A percentile compares a stretch with the other conserved stretches of the same genome.
Evolutionary conservation across 306 rosid genomes (phyloP).

Genomic region (Myrica gale): DNA sequence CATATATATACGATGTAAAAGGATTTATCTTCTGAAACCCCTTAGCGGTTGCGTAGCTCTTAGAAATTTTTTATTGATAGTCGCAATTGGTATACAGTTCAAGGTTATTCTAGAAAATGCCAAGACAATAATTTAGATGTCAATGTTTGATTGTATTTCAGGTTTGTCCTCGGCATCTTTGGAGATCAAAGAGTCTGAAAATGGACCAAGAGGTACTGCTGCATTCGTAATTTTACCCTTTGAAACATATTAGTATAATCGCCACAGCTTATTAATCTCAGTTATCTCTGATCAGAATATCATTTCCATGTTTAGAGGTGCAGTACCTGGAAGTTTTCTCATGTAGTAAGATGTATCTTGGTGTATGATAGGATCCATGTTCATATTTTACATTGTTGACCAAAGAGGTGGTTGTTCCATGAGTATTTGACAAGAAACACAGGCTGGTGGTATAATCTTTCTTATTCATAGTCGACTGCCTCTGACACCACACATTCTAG

Average conservation of each 20-base stretch:
- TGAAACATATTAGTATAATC: conserved; percentile 2
- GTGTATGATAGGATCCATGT: neutral
- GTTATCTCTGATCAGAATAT: neutral
- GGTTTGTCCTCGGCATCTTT: conserved; percentile 88
- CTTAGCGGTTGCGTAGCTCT: neutral
- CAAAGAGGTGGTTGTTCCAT: neutral
- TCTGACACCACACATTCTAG: neutral
- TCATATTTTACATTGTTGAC: neutral
- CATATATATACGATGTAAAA: neutral
- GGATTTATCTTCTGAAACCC: neutral
- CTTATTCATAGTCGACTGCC: neutral
- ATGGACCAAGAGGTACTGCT: conserved; percentile 40
- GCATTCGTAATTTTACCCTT: neutral
- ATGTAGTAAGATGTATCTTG: too few species aligned
- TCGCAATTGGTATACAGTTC: neutral
- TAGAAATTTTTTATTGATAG: neutral
- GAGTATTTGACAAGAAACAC: neutral
- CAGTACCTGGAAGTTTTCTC: neutral
- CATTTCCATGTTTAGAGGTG: conserved; percentile 6
- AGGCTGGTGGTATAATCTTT: neutral
- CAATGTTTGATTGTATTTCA: conserved; percentile 33
- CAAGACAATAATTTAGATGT: neutral
- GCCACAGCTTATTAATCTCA: neutral
- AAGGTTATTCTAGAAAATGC: neutral
- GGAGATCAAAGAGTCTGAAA: conserved; percentile 72